Conservation (phyloP, 768 basidiomycete species). For the Suillus paluster region DNA sequence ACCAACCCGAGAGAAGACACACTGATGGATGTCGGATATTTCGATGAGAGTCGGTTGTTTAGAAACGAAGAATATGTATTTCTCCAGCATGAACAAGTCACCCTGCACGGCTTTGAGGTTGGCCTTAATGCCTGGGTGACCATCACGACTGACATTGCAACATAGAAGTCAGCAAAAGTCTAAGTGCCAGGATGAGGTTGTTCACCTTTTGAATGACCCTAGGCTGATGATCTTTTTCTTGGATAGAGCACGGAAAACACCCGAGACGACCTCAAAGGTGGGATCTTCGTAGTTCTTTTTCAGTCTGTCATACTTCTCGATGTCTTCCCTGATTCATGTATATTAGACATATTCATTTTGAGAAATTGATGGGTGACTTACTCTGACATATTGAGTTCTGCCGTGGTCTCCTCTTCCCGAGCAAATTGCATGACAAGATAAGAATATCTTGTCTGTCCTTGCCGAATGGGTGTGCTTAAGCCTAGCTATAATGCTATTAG, state of each 20-base stretch:
- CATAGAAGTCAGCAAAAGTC: conserved; percentile 2
- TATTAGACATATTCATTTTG: neutral
- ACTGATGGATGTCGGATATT: conserved; percentile 86
- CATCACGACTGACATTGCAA: conserved; percentile 64
- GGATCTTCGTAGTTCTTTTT: conserved; percentile 95
- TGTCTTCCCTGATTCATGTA: conserved; percentile 60
- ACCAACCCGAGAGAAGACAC: conserved; percentile 92
- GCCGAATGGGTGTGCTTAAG: conserved; percentile 90
- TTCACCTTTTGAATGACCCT: conserved; percentile 83
- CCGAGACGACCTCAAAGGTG: conserved; percentile 93
- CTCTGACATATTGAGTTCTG: conserved; percentile 93
- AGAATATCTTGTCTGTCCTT: conserved; percentile 97
- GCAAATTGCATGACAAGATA: conserved; percentile 98
- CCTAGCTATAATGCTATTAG: conserved; percentile 63
- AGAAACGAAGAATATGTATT: conserved; percentile 97
- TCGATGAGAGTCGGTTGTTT: conserved; percentile 93
- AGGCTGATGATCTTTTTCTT: conserved; percentile 91
- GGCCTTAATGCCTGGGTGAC: conserved; percentile 95
- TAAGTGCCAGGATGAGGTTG: neutral
- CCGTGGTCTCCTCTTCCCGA: conserved; percentile 96
- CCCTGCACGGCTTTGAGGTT: conserved; percentile 97
- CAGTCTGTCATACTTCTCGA: conserved; percentile 78
- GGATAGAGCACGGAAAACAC: conserved; percentile 89
- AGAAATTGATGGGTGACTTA: conserved; percentile 42
- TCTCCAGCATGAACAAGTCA: conserved; percentile 97